These are phyloP conservation scores for Aureobasidium vineae DNA, from an alignment of 2,329 filamentous ascomycete species.

Conservation along the genomic window DNA sequence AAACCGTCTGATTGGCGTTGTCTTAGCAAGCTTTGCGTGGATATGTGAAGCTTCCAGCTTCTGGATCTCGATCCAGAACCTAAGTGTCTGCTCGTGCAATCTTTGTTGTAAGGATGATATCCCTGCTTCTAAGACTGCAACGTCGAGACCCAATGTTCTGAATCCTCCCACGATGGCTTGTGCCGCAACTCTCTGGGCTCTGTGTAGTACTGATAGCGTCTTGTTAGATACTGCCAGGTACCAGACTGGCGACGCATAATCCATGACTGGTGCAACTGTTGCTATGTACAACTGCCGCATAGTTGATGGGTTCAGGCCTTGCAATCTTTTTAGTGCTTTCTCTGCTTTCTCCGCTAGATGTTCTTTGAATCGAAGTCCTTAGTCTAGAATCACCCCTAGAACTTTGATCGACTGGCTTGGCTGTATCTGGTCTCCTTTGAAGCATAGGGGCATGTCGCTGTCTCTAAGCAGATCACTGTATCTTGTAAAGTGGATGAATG, in stretches of 20 bases:
- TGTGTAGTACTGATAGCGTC: neutral
- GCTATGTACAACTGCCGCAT: constrained; percentile 30
- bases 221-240: constrained; percentile 10
- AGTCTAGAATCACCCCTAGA: neutral
- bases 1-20: neutral
- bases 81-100: neutral
- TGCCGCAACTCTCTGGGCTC: neutral
- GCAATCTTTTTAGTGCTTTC: constrained; percentile 29
- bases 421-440: neutral
- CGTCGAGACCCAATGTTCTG: neutral
- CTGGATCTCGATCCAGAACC: neutral
- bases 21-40: neutral
- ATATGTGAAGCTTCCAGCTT: neutral
- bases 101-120: neutral
- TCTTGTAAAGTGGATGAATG: constrained; percentile 39
- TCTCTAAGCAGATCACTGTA: neutral
- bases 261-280: constrained; percentile 30
- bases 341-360: neutral
- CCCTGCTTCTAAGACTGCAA: neutral
- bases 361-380: constrained; percentile 4
- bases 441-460: neutral
- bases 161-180: neutral
- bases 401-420: constrained; percentile 3
- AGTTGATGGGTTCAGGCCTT: constrained; percentile 28
- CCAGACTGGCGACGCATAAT: constrained; percentile 30